phyloP scores from a whole-genome alignment of 495 filamentous ascomycete genomes.

The Cladorrhinum samala region DNA sequence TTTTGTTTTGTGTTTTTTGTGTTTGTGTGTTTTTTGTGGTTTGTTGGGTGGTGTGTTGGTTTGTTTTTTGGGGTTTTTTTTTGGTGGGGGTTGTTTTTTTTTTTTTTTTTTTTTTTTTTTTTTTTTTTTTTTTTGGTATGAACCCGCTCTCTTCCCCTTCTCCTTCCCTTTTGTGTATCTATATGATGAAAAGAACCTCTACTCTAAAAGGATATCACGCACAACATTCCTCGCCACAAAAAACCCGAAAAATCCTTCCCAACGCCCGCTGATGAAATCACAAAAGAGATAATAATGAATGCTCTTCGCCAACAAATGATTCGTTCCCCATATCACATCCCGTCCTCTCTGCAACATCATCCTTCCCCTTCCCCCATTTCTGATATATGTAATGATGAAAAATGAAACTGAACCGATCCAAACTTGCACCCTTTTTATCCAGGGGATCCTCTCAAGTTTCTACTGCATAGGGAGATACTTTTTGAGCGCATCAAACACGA shows the following conservation, averaged over 20 bases:
- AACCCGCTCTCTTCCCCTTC: too few relatives aligned
- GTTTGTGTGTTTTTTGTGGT: too few relatives aligned
- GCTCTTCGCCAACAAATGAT: constrained; percentile 2
- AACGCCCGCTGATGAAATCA: constrained; percentile 5
- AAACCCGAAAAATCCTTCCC: not conserved
- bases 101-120: too few relatives aligned
- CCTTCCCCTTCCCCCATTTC: not conserved
- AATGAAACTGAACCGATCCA: not conserved
- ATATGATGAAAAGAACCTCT: not conserved
- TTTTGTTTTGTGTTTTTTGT: too few relatives aligned
- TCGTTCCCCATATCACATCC: constrained; percentile 1
- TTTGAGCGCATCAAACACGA: constrained; percentile 80
- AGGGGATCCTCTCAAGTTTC: too few relatives aligned
- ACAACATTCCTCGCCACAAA: not conserved
- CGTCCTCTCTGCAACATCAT: not conserved
- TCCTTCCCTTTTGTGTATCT: not conserved
- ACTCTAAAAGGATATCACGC: not conserved
- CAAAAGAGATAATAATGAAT: not conserved
- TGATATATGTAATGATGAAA: not conserved
- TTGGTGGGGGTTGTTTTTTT: too few relatives aligned
- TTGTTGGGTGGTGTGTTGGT: too few relatives aligned
- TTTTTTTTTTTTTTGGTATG: not conserved
- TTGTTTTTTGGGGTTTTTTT: too few relatives aligned
- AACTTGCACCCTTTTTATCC: not conserved
- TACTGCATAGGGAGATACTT: constrained; percentile 49